Base-by-base conservation (phyloP, 352 stramenopile species). In the Aphanomyces astaci region DNA sequence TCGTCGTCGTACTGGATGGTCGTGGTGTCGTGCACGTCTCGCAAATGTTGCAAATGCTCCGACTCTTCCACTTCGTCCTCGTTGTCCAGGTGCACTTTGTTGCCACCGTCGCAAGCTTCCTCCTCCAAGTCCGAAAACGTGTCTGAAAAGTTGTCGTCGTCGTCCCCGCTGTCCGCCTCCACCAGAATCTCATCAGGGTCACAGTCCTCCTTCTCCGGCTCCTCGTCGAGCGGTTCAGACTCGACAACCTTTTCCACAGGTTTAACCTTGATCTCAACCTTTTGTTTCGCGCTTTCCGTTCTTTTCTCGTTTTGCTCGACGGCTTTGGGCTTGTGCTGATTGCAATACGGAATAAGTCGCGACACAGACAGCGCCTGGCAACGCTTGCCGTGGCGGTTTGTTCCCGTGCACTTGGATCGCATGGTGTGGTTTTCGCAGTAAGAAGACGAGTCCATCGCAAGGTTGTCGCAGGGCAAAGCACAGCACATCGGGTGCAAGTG, bases 21-120 rank as follows among this genome's bases (percentile, higher is more conserved):
- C 39, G 39, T 17, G 56, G 89, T 81, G 43, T 85, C 84, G 48
- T 75, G 77, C 2, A 95, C 79, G 32, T 96, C 88, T 2, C 83
- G 80, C 17, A 96, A 68, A 72, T 95, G 87, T 55, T 95, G 85
- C 24, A 93, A 62, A 57, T 92, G 82, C 22, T 92, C 88, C 0
- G 81, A 90, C 46, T 94, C 85, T 32, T 91, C 80, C 1, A 83
- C 75, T 75, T 92, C 84, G 40, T 90, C 84, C 46, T 78, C 76
- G 57, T 78, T 80, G 30, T 77, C 77, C 43, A 73, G 55, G 40
- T 75, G 67, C 31, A 28, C 51, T 45, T 89, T 76, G n/a, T n/a
- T n/a, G n/a, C n/a, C n/a, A n/a, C n/a, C n/a, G 7, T 78, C 73
- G 68, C 81, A 77, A 48, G 80, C 73, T 4, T 56, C 67, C 1